Evolutionary conservation across 345 rosid genomes (phyloP).

Genomic region (Eucalyptus regnans): DNA sequence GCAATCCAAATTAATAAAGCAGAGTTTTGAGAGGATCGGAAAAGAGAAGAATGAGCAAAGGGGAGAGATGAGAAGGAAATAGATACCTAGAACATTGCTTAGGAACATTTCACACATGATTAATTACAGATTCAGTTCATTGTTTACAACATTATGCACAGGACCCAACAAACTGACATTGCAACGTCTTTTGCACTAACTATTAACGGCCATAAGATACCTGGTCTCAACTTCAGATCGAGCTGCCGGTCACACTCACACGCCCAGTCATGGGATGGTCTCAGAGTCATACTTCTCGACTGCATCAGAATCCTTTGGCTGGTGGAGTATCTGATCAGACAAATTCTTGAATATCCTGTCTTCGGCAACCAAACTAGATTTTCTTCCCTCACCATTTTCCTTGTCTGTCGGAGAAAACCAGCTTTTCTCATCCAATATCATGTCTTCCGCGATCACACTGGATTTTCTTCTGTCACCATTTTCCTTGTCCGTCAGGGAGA

Average conservation of each 20-base stretch:
- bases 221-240: not conserved
- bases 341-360: constrained; percentile 13
- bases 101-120: not conserved
- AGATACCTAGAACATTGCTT: not conserved
- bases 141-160: not conserved
- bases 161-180: not conserved
- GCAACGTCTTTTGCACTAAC: not conserved
- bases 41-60: not conserved
- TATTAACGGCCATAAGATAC: not conserved
- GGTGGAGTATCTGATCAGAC: constrained; percentile 14
- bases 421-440: constrained; percentile 21
- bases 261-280: not conserved
- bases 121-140: not conserved
- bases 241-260: not conserved
- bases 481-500: constrained; percentile 6
- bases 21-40: too few relatives aligned
- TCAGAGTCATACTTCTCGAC: not conserved
- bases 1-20: not conserved
- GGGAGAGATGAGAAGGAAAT: not conserved
- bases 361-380: not conserved
- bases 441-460: constrained; percentile 11
- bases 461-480: too few relatives aligned
- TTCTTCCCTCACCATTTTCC: not conserved
- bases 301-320: constrained; percentile 8
- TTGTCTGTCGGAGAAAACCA: constrained; percentile 26